phyloP scores from a whole-genome alignment of 2,329 filamentous ascomycete genomes.

The Scedosporium minutisporum region DNA sequence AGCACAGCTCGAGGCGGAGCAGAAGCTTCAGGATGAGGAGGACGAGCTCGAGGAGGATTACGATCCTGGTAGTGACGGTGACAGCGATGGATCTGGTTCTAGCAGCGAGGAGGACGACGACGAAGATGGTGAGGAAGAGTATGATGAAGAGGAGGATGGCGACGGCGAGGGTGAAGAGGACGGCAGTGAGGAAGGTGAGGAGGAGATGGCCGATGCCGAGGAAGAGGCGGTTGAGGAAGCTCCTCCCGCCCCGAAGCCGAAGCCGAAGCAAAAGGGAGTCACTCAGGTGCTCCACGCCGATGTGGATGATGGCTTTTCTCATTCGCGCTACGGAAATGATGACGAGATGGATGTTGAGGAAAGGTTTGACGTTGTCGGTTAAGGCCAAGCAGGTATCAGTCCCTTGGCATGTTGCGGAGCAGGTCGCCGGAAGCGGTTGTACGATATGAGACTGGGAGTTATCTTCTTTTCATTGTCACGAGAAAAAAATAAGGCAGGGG shows the following conservation, averaged over 20 bases:
- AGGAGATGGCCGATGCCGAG: slow-evolving; percentile 15
- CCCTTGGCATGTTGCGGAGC: no score
- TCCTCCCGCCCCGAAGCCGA: slow-evolving; percentile 32
- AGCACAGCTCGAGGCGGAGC: slow-evolving; percentile 41
- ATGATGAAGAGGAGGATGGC: slow-evolving; percentile 22
- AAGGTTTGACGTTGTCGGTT: slow-evolving; percentile 23
- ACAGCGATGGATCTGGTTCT: slow-evolving; percentile 46
- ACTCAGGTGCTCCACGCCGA: neutral
- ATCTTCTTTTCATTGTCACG: no score
- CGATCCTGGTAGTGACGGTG: slow-evolving; percentile 51
- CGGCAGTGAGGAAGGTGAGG: slow-evolving; percentile 12
- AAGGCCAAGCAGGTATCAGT: neutral
- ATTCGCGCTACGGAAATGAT: neutral
- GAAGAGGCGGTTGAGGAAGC: slow-evolving; percentile 18
- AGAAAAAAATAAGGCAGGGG: no score
- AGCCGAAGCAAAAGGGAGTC: neutral
- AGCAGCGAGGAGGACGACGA: slow-evolving; percentile 43
- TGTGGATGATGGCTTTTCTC: neutral
- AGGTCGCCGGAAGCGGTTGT: neutral
- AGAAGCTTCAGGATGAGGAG: slow-evolving; percentile 47
- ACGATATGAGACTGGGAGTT: neutral
- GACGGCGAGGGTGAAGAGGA: slow-evolving; percentile 17
- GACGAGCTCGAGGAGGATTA: slow-evolving; percentile 59
- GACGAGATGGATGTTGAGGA: slow-evolving; percentile 22
- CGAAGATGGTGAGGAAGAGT: slow-evolving; percentile 33